Percentiles rank a stretch among this genome's conserved stretches.
Evolutionary conservation across 306 rosid species (phyloP).

Genomic region (Vigna radiata): DNA sequence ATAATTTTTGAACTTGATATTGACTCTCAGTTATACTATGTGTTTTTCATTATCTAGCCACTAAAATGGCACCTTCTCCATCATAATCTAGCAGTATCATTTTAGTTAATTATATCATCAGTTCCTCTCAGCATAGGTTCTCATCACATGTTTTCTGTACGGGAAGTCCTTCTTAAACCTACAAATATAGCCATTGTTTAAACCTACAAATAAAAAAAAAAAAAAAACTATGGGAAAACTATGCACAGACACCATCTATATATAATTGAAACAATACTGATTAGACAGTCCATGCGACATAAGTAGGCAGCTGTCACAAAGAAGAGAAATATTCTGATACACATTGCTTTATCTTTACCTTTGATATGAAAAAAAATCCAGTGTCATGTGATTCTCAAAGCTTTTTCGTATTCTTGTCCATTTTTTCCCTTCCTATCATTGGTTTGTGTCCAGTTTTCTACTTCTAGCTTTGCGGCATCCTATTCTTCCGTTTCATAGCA

Average conservation of each 20-base stretch:
- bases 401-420: conserved; percentile 39
- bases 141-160: neutral
- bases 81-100: neutral
- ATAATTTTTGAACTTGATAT: neutral
- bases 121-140: neutral
- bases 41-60: neutral
- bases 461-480: conserved; percentile 45
- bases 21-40: neutral
- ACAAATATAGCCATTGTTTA: conserved; percentile 1
- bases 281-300: conserved; percentile 33
- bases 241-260: neutral
- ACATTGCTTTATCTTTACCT: conserved; percentile 39
- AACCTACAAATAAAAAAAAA: no score
- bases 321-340: conserved; percentile 44
- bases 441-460: conserved; percentile 42
- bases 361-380: conserved; percentile 37
- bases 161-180: neutral
- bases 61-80: neutral
- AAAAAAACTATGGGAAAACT: neutral
- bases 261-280: conserved; percentile 32
- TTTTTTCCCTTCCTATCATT: conserved; percentile 46
- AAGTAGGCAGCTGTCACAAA: conserved; percentile 45
- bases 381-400: conserved; percentile 53
- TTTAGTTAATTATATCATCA: neutral
- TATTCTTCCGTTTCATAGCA: conserved; percentile 48